These are phyloP conservation scores for Tulasnella sp. DNA, from an alignment of 768 basidiomycete species.

Conservation along the genomic window DNA sequence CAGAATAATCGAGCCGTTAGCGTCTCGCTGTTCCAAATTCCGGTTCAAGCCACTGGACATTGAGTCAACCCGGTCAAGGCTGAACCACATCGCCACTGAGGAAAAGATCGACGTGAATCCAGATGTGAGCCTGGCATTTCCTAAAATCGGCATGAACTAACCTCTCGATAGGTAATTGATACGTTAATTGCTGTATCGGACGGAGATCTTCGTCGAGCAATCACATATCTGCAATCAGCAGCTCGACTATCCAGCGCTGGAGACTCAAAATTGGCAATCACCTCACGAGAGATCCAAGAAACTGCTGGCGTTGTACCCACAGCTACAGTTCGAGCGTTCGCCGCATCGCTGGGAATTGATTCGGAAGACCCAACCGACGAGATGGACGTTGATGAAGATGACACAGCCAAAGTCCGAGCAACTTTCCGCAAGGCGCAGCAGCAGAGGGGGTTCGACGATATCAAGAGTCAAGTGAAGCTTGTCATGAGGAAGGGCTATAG, in stretches of 20 bases:
- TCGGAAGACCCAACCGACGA: conserved; percentile 43
- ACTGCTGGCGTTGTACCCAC: conserved; percentile 94
- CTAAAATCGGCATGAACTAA: background rate
- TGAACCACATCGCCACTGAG: conserved; percentile 71
- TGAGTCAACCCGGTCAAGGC: conserved; percentile 64
- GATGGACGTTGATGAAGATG: conserved; percentile 45
- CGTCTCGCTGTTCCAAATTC: conserved; percentile 99
- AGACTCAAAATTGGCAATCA: conserved; percentile 66
- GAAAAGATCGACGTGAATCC: conserved; percentile 61
- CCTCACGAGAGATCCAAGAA: conserved; percentile 80
- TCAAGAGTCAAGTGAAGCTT: conserved; percentile 67
- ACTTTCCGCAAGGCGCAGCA: conserved; percentile 32
- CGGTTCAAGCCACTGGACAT: conserved; percentile 91
- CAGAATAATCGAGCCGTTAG: conserved; percentile 97
- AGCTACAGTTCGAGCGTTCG: conserved; percentile 62
- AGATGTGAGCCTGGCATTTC: conserved; percentile 30
- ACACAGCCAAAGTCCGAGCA: conserved; percentile 10
- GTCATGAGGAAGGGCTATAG: conserved; percentile 89
- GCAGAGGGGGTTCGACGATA: conserved; percentile 49
- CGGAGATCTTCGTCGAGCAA: conserved; percentile 93
- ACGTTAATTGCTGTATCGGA: conserved; percentile 74
- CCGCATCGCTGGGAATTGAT: conserved; percentile 68
- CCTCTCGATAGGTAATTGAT: conserved; percentile 48
- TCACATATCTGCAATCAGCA: conserved; percentile 96
- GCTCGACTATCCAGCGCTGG: conserved; percentile 75